A percentile compares a stretch with the other conserved stretches of the same genome.
phyloP scores from a whole-genome alignment of 805 yeast species.

The Zygoascus ofunaensis region DNA sequence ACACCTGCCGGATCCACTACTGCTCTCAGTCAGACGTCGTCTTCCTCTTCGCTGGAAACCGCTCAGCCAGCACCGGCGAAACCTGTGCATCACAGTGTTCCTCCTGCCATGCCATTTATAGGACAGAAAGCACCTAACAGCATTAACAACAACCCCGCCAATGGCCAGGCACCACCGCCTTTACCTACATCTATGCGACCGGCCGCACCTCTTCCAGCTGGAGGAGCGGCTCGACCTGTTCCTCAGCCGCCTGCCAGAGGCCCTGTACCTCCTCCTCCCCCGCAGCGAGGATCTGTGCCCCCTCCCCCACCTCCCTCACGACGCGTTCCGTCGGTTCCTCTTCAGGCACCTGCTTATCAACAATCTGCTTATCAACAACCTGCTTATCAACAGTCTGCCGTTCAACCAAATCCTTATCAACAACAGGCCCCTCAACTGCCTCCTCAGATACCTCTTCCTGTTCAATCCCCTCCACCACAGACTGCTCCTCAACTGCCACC shows the following conservation, averaged over 20 bases:
- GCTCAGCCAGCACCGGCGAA: slow-evolving; percentile 4
- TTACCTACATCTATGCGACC: slow-evolving; percentile 8
- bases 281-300: slow-evolving; percentile 18
- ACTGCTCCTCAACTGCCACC: background rate
- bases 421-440: slow-evolving; percentile 4
- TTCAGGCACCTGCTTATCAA: slow-evolving; percentile 11
- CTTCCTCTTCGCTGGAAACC: slow-evolving; percentile 12
- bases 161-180: slow-evolving; percentile 12
- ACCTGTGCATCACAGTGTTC: slow-evolving; percentile 16
- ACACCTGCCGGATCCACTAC: slow-evolving; percentile 19
- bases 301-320: slow-evolving; percentile 20
- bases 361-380: slow-evolving; percentile 16
- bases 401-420: slow-evolving; percentile 10
- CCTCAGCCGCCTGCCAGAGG: slow-evolving; percentile 19
- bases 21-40: slow-evolving; percentile 13
- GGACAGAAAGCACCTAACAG: no score
- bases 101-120: slow-evolving; percentile 25
- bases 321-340: slow-evolving; percentile 16
- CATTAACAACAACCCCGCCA: slow-evolving; percentile 3
- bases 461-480: slow-evolving; percentile 17
- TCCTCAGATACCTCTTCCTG: slow-evolving; percentile 14
- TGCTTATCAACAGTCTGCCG: slow-evolving; percentile 15
- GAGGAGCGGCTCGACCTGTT: slow-evolving; percentile 2
- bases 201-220: slow-evolving; percentile 13
- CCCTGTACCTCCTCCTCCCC: slow-evolving; percentile 15